Conservation (phyloP, 2,329 filamentous ascomycete species). For the Pseudogymnoascus sp. region DNA sequence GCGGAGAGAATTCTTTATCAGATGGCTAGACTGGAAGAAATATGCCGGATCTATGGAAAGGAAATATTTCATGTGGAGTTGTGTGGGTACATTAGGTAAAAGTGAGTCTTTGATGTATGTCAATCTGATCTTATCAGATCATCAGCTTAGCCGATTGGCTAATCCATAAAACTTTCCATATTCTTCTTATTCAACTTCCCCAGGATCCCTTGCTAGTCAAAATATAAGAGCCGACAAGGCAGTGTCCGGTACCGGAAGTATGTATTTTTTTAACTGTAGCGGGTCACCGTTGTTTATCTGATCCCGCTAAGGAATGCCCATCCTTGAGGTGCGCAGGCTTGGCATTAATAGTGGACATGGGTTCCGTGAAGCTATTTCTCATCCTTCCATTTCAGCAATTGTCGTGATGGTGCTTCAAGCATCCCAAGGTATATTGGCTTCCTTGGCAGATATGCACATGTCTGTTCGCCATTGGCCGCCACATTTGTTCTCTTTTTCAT, state of each 20-base stretch:
- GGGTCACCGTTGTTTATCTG: background rate
- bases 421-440: background rate
- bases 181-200: background rate
- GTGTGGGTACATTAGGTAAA: too few relatives aligned
- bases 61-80: too few relatives aligned
- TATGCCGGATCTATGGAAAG: too few relatives aligned
- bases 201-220: background rate
- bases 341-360: background rate
- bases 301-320: background rate
- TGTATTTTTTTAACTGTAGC: background rate
- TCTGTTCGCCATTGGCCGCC: background rate
- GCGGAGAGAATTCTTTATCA: too few relatives aligned
- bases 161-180: background rate
- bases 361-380: background rate
- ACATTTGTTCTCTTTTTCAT: background rate
- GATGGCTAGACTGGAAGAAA: too few relatives aligned
- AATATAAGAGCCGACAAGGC: background rate
- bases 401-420: background rate
- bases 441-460: background rate
- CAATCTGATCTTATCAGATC: too few relatives aligned
- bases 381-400: background rate
- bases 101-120: too few relatives aligned
- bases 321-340: background rate
- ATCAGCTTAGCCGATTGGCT: too few relatives aligned
- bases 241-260: background rate